These are phyloP conservation scores for Leccinum incarnatum DNA, from an alignment of 768 basidiomycete genomes.

Conservation along the genomic window DNA sequence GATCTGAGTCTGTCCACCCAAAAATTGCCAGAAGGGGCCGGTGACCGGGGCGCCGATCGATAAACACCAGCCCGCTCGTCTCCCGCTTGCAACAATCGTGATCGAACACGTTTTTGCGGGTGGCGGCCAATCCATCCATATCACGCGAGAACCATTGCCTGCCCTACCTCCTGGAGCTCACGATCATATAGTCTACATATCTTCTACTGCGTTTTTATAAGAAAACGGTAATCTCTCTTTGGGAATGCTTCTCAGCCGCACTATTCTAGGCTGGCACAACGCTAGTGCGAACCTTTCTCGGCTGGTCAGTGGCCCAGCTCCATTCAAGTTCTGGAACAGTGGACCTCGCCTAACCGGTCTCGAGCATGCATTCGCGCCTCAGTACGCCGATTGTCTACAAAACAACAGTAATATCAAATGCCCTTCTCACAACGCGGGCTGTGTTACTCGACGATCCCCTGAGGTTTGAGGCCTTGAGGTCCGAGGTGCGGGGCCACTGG, in stretches of 20 bases:
- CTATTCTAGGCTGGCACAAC: conserved; percentile 23
- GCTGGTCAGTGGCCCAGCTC: conserved; percentile 8
- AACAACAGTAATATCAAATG: conserved; percentile 22
- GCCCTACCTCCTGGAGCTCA: conserved; percentile 9
- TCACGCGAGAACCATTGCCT: conserved; percentile 15
- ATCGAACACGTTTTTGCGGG: conserved; percentile 9
- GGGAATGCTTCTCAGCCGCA: conserved; percentile 24
- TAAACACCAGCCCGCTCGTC: conserved; percentile 20
- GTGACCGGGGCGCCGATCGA: conserved; percentile 29
- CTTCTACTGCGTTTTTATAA: conserved; percentile 8
- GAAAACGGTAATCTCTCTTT: conserved; percentile 6
- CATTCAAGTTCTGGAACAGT: conserved; percentile 9
- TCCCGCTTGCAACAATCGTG: conserved; percentile 10
- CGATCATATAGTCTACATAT: conserved; percentile 22
- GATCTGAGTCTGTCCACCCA: conserved; percentile 5
- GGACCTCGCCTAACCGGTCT: conserved; percentile 19
- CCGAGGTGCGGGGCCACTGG: conserved; percentile 6
- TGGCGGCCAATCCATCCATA: conserved; percentile 18
- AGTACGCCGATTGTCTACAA: conserved; percentile 20
- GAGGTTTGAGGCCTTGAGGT: conserved; percentile 4
- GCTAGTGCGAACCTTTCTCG: conserved; percentile 22
- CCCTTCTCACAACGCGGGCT: conserved; percentile 10
- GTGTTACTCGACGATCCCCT: conserved; percentile 15
- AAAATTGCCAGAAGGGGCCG: conserved; percentile 14
- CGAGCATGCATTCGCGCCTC: conserved; percentile 17